Percentiles rank a stretch among this genome's conserved stretches.
Conservation (phyloP, 306 rosid species). For the Mimosa bimucronata region DNA sequence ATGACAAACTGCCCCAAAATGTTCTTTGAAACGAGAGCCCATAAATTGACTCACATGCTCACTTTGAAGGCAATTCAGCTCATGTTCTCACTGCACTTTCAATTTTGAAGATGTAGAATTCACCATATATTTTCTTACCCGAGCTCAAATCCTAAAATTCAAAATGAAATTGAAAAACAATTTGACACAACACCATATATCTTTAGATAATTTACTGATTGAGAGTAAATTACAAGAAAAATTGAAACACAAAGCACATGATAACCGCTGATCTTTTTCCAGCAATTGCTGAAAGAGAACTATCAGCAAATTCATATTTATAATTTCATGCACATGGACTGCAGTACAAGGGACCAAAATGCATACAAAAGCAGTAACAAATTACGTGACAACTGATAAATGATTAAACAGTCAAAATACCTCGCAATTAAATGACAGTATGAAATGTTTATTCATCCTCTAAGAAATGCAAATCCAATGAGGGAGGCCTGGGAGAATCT, state of each 20-base stretch:
- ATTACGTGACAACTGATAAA: constrained; percentile 4
- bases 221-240: background rate
- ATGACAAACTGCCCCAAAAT: background rate
- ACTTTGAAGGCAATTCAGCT: background rate
- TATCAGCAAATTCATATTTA: background rate
- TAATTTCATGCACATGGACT: background rate
- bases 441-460: background rate
- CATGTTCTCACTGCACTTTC: background rate
- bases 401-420: constrained; percentile 12
- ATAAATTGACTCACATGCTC: background rate
- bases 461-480: constrained; percentile 8
- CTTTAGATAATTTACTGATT: background rate
- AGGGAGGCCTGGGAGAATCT: constrained; percentile 14
- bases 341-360: background rate
- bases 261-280: background rate
- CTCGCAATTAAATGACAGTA: constrained; percentile 15
- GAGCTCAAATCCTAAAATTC: background rate
- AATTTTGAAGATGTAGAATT: background rate
- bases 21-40: background rate
- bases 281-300: background rate
- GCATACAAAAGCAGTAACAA: background rate
- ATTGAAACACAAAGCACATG: background rate
- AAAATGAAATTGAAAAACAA: background rate
- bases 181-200: background rate
- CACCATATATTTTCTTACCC: background rate